phyloP scores from a whole-genome alignment of 805 yeast genomes.

The Priceomyces carsonii region DNA sequence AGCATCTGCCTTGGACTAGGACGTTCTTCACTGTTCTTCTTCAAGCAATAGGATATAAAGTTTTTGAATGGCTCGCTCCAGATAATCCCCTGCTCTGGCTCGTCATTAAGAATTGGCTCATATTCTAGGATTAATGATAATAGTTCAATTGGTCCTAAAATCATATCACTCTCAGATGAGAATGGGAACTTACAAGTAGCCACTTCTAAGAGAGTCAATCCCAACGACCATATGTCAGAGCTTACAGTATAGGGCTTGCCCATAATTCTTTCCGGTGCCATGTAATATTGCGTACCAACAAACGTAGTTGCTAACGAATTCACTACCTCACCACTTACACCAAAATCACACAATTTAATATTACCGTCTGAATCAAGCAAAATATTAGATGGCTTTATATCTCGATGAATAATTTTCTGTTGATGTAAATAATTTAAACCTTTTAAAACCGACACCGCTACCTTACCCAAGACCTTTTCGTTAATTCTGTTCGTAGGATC shows the following conservation, averaged over 20 bases:
- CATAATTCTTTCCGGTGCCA: constrained; percentile 98
- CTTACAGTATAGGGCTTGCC: constrained; percentile 95
- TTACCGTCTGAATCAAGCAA: constrained; percentile 73
- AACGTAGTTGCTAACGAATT: constrained; percentile 94
- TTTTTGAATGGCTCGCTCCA: constrained; percentile 87
- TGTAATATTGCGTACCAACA: constrained; percentile 95
- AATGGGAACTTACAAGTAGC: constrained; percentile 92
- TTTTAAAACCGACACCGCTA: constrained; percentile 80
- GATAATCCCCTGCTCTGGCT: constrained; percentile 66
- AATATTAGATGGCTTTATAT: constrained; percentile 94
- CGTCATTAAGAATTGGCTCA: constrained; percentile 78
- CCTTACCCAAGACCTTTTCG: constrained; percentile 88
- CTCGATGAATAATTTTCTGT: constrained; percentile 88
- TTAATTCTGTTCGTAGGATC: constrained; percentile 80
- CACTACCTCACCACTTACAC: constrained; percentile 96
- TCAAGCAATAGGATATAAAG: constrained; percentile 77
- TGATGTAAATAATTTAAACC: constrained; percentile 89
- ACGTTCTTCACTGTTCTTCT: constrained; percentile 73
- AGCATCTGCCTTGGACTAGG: constrained; percentile 95
- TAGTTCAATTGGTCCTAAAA: constrained; percentile 75
- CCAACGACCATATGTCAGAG: constrained; percentile 96
- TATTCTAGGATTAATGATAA: constrained; percentile 77
- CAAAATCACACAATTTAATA: constrained; percentile 94
- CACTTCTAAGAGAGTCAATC: constrained; percentile 78
- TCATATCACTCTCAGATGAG: constrained; percentile 25